A percentile compares a stretch with the other conserved stretches of the same genome.
Conservation (phyloP, 495 filamentous ascomycete species). For the Podospora pseudoanserina region DNA sequence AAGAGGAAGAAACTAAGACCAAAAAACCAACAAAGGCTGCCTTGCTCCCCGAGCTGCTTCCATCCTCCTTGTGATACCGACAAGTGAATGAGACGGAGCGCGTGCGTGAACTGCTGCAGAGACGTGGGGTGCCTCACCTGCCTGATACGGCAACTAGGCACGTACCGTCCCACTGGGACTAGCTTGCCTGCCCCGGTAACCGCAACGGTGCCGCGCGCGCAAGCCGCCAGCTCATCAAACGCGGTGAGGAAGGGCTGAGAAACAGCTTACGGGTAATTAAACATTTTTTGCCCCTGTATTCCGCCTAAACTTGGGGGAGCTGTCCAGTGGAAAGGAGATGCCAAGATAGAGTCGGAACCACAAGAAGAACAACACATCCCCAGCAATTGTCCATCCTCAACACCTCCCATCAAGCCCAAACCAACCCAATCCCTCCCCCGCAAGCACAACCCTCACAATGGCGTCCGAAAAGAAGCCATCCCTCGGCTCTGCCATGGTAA, state of each 20-base stretch:
- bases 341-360: conserved; percentile 1
- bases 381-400: conserved; percentile 1
- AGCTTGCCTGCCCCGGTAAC: background rate
- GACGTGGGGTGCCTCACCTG: background rate
- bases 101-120: background rate
- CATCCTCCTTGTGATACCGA: background rate
- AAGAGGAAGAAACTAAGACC: background rate
- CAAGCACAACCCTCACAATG: conserved; percentile 25
- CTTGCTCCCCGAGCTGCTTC: background rate
- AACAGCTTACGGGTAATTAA: background rate
- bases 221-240: background rate
- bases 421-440: background rate
- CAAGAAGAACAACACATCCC: background rate
- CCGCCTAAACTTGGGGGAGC: conserved; percentile 19
- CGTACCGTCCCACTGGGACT: background rate
- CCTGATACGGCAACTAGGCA: background rate
- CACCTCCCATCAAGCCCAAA: background rate
- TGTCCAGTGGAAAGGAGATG: conserved; percentile 15
- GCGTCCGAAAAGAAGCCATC: conserved; percentile 36
- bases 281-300: conserved; percentile 17
- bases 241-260: conserved; percentile 1
- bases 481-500: conserved; percentile 59
- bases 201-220: background rate
- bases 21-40: background rate
- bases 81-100: background rate